Percentiles rank a stretch among this genome's conserved stretches.
phyloP scores from a whole-genome alignment of 2,329 filamentous ascomycete genomes.

The Ophiosphaerella herpotricha region DNA sequence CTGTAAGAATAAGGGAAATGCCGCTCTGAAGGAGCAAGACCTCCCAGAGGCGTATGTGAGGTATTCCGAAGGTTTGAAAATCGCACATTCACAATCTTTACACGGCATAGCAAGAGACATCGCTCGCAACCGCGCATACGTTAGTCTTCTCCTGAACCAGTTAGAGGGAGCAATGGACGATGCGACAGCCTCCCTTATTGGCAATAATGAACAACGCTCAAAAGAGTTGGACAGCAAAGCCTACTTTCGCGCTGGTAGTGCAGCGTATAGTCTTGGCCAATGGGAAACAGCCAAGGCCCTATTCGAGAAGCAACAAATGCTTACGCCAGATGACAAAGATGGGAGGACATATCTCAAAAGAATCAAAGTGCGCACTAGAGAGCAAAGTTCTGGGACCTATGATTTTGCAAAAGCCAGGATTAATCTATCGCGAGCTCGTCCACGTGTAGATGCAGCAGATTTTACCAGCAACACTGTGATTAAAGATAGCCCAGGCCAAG shows the following conservation, averaged over 20 bases:
- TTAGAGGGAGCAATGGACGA: conserved; percentile 39
- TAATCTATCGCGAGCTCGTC: conserved; percentile 48
- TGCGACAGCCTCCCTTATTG: conserved; percentile 32
- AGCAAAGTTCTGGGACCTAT: conserved; percentile 50
- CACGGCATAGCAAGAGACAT: conserved; percentile 36
- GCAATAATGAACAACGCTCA: conserved; percentile 29
- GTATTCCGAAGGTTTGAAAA: conserved; percentile 35
- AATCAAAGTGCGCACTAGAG: conserved; percentile 29
- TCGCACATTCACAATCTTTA: conserved; percentile 24
- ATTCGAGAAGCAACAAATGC: conserved; percentile 37
- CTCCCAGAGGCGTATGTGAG: conserved; percentile 42
- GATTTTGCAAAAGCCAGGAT: conserved; percentile 37
- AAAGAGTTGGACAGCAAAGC: conserved; percentile 49
- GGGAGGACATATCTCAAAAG: conserved; percentile 25
- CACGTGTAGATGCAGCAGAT: conserved; percentile 55
- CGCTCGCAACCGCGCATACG: conserved; percentile 41
- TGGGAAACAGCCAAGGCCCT: conserved; percentile 46
- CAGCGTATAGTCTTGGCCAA: conserved; percentile 51
- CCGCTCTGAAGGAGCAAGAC: conserved; percentile 42
- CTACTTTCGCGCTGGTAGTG: conserved; percentile 52
- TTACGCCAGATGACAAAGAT: conserved; percentile 45
- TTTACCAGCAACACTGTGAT: conserved; percentile 52
- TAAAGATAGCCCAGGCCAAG: conserved; percentile 47
- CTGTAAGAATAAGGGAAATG: conserved; percentile 43
- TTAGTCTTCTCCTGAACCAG: conserved; percentile 36